Base-by-base conservation (phyloP, 1,284 basidiomycete species). In the Coniophora puteana region DNA sequence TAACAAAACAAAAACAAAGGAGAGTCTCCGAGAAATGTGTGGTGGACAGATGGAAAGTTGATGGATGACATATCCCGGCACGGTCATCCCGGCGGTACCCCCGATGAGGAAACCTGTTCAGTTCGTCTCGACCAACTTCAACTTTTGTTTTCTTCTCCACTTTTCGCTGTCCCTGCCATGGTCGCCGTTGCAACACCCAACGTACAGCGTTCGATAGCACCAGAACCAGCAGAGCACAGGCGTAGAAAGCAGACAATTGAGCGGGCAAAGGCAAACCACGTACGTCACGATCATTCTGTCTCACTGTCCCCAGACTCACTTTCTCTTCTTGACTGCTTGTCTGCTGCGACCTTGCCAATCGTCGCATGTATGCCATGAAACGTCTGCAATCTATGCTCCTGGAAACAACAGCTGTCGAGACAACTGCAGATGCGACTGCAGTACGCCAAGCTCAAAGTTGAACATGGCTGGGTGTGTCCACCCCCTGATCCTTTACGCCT, bases 371-470 rank as follows among this genome's bases (percentile, higher is more conserved):
- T 18, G 20, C 32, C 25, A 16, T 5, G 18, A 8, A 13, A 32
- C 24, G 27, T 27, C 27, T 37, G n/a, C n/a, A 27, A 10, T n/a
- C 26, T 10, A 27, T 24, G 32, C 31, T 32, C 24, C 44, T 30
- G 21, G 16, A 35, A 3, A 8, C 17, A 26, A n/a, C 42, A 88
- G 85, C 68, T 88, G 14, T 80, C 79, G 2, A 71, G 80, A 44
- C 83, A 88, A 47, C 67, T 89, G n/a, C 80, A 83, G 52, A 71
- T 84, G 59, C 74, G 85, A 18, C 65, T 89, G 14, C 84, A 84
- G 53, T 89, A 88, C 53, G 85, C 86, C 11, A 72, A 76, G 51
- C 67, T 89, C 38, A 89, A 89, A 54, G 84, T 89, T 33, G 83
- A 89, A 47, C 74, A 86, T 53, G 85, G 85, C 36, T 89, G 85